Evolutionary conservation across 768 basidiomycete species (phyloP), one percentile per base, ranked within the genome.

Genomic region (Phallus indusiatus): DNA sequence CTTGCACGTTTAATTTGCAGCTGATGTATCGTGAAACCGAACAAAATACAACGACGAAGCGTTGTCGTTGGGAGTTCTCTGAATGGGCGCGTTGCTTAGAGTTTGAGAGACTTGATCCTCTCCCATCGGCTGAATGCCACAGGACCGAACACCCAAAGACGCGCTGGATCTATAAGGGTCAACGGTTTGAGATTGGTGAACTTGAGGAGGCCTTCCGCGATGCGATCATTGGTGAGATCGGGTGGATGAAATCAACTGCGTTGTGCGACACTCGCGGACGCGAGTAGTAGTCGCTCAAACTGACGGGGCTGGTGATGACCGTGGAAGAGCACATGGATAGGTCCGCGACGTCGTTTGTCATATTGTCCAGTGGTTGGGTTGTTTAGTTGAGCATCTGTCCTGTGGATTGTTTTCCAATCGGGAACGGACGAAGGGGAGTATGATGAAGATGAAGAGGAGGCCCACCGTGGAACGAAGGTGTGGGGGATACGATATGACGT

Each of bases 131-230:
- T 20, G 16, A 65, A 54, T 1, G 63, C 56, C n/a, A n/a, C n/a
- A 9, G 63, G 63, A 17, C 64, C 64, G 37, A 59, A 64, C 16
- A 53, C 54, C 28, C 53, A 51, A n/a, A 65, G 60, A n/a, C 64
- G 64, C 8, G 64, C 37, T 8, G 64, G 64, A 52, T 65, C 61
- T 20, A 56, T 49, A n/a, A 65, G 34, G 18, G 53, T 51, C 7
- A 65, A 60, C 7, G 12, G 12, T 35, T 60, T 60, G 33, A 65
- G 63, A 50, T 65, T 65, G 20, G 56, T 22, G 36, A 48, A 54
- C 16, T 28, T 51, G 21, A 47, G 49, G 11, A 65, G 56, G 18
- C 61, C 63, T n/a, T 50, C 55, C 14, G 64, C 51, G 18, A 65
- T 64, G 28, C 28, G 28, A 7, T n/a, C 35, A 18, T 28, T 61